A percentile compares a stretch with the other conserved stretches of the same genome.
phyloP scores from a whole-genome alignment of 331 rosid genomes.

The Telfairia occidentalis region DNA sequence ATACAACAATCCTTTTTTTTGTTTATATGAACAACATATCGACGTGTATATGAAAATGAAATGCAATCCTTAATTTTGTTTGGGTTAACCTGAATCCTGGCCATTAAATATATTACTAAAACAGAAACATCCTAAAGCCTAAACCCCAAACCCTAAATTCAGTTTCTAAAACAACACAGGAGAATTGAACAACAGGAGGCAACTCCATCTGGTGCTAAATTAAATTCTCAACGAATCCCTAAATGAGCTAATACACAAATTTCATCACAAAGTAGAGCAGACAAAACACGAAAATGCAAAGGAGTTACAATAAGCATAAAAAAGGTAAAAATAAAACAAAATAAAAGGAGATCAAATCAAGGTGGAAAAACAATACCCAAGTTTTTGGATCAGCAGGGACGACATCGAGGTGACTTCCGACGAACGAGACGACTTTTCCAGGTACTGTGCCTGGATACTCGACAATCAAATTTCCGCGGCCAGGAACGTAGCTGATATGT shows the following conservation, averaged over 20 bases:
- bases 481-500: constrained; percentile 54
- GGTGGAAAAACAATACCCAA: constrained; percentile 54
- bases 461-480: constrained; percentile 70
- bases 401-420: constrained; percentile 92
- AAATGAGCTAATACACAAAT: not conserved
- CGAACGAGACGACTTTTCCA: constrained; percentile 63
- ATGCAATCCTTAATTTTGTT: not conserved
- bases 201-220: too few species aligned
- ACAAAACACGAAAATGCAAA: not conserved
- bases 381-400: constrained; percentile 81
- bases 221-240: not conserved
- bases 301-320: not conserved
- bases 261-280: not conserved
- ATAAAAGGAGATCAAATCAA: not conserved
- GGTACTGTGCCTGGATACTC: constrained; percentile 80
- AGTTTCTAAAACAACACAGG: too few species aligned
- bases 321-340: not conserved
- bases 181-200: too few species aligned
- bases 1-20: not conserved
- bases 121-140: not conserved
- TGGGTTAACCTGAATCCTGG: not conserved
- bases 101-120: not conserved
- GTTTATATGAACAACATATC: not conserved
- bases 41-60: not conserved
- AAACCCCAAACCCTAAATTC: too few species aligned